These are phyloP conservation scores for Pogostemon cablin DNA, from an alignment of 257 asterid species.

Conservation along the genomic window DNA sequence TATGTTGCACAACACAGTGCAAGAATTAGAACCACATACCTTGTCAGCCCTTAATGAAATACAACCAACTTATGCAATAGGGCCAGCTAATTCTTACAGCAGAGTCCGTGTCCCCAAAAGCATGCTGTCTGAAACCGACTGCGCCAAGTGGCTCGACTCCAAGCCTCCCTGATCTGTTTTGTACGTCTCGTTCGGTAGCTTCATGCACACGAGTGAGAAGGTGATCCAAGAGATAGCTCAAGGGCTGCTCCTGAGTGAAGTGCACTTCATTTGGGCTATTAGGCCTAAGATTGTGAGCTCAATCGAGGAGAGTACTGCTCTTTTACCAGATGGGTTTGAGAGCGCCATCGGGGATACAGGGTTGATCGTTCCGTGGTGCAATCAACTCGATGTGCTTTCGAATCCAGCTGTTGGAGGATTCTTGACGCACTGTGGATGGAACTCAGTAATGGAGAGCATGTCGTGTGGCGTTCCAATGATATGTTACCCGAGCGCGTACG, in stretches of 20 bases:
- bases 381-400: conserved; percentile 46
- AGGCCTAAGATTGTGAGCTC: conserved; percentile 44
- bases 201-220: conserved; percentile 40
- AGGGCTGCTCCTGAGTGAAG: conserved; percentile 50
- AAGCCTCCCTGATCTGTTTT: conserved; percentile 56
- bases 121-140: conserved; percentile 42
- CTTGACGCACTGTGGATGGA: conserved; percentile 84
- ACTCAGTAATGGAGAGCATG: conserved; percentile 59
- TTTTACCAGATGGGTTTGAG: conserved; percentile 47
- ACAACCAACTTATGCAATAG: conserved; percentile 49
- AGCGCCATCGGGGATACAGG: conserved; percentile 40
- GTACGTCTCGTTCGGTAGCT: conserved; percentile 72
- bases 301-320: conserved; percentile 24
- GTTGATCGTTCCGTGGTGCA: conserved; percentile 68
- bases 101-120: conserved; percentile 33
- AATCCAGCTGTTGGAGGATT: conserved; percentile 63
- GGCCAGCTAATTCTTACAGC: conserved; percentile 38
- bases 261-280: conserved; percentile 58
- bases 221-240: conserved; percentile 55
- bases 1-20: conserved; percentile 56
- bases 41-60: conserved; percentile 39
- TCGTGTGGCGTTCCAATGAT: conserved; percentile 67
- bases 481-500: conserved; percentile 53
- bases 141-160: conserved; percentile 53
- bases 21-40: conserved; percentile 56